Base-by-base conservation (phyloP, 352 stramenopile genomes). In the Phytopythium oedochilum region DNA sequence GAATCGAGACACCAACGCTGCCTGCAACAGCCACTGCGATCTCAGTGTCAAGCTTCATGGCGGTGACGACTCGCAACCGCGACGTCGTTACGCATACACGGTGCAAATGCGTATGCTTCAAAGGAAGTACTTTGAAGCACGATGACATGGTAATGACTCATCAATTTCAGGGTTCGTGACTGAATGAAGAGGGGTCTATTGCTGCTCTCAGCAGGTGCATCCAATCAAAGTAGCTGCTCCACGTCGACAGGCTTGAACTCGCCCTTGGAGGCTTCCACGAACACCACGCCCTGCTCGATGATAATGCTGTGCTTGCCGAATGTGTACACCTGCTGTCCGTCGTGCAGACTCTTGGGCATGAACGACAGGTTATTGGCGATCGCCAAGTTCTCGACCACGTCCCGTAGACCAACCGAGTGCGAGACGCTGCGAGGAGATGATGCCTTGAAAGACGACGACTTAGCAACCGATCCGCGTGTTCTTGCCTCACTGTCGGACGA, bases 271-370 rank as follows among this genome's bases (percentile, higher is more conserved):
- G 71, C 69, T 36, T 93, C 75, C n/a, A 75, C 55, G 60, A 84
- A 92, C 34, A 94, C 76, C 5, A 96, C 78, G 38, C 83, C 85
- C 49, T 93, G 81, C 44, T 96, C 84, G 53, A 96, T 87, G 47
- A 93, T 69, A 50, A 96, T 92, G 49, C 88, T 75, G 51, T 88
- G 69, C 58, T 82, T 81, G 17, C 86, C 86, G 55, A 96, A 92
- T 4, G 64, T 28, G 32, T 94, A 96, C 22, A 93, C 66, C 55
- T 87, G 80, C 64, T 94, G 83, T 11, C 84, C 86, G 49, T 94
- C 79, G 56, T 90, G 78, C 15, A 70, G 62, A 1, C 79, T 73
- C 66, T 89, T 91, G 28, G 84, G 82, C 63, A 89, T 81, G 60
- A 96, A 96, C 42, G 63, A 82, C 36, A 96, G 57, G 58, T 94